Conservation (phyloP, 306 rosid genomes). For the Pyrus bretschneideri region DNA sequence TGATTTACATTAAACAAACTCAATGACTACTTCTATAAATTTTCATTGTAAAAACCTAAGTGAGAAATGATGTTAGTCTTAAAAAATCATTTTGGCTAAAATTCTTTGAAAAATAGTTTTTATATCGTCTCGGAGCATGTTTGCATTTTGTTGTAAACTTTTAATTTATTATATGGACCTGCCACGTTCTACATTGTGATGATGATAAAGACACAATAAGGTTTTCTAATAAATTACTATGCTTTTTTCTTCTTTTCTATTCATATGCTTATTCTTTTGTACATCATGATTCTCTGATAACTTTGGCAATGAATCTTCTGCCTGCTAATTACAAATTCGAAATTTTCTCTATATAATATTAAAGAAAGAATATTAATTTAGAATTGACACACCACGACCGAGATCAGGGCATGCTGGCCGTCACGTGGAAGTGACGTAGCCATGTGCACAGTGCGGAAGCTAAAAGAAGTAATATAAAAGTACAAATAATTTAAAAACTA, state of each 20-base stretch:
- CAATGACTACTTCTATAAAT: no score
- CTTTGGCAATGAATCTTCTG: neutral
- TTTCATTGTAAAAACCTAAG: no score
- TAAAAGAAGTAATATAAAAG: no score
- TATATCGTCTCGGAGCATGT: constrained; percentile 4
- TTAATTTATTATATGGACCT: neutral
- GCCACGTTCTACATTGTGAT: neutral
- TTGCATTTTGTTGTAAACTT: neutral
- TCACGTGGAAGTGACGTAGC: no score
- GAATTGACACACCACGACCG: no score
- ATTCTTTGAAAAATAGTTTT: no score
- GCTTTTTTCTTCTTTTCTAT: neutral
- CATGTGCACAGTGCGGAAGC: no score
- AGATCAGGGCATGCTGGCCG: no score
- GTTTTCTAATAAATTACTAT: neutral
- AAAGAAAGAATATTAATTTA: neutral
- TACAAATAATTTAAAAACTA: no score
- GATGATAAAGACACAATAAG: neutral
- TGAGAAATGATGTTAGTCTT: no score
- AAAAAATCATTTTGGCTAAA: no score
- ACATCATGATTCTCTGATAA: neutral
- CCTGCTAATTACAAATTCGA: neutral
- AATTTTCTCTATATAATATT: neutral
- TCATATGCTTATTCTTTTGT: neutral
- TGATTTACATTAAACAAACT: no score